Percentiles rank a stretch among this genome's conserved stretches.
These are phyloP conservation scores for Rhamnella rubrinervis DNA, from an alignment of 331 rosid species.

Conservation along the genomic window DNA sequence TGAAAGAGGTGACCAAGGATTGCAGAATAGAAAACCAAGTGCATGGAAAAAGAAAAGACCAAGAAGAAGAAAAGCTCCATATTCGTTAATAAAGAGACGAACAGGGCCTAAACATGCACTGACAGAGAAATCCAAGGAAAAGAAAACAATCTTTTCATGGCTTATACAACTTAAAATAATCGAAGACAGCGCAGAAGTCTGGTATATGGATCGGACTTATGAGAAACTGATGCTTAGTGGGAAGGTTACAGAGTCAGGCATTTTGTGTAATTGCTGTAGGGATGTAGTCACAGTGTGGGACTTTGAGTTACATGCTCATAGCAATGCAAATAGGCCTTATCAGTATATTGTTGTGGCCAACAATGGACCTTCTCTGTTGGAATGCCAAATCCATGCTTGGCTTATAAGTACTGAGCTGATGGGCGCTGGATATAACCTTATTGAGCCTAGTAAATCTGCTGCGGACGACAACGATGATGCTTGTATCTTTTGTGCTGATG, in stretches of 20 bases:
- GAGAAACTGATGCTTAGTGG: not conserved
- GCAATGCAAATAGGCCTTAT: conserved; percentile 11
- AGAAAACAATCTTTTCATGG: conserved; percentile 22
- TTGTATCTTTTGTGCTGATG: conserved; percentile 44
- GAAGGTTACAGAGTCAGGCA: conserved; percentile 17
- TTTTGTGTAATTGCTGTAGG: conserved; percentile 24
- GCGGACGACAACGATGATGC: conserved; percentile 32
- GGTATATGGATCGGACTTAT: not conserved
- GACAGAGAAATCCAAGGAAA: not conserved
- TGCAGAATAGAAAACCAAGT: not conserved
- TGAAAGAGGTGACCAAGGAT: not conserved
- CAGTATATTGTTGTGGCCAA: not conserved
- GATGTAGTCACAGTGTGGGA: conserved; percentile 1
- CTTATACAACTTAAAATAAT: conserved; percentile 12
- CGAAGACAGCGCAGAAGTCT: conserved; percentile 8
- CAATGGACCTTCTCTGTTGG: conserved; percentile 11
- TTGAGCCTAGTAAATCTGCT: not conserved
- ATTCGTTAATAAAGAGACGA: too few relatives aligned
- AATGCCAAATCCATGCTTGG: conserved; percentile 18
- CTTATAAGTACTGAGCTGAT: not conserved
- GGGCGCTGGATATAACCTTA: not conserved
- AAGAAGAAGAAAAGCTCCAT: conserved; percentile 7
- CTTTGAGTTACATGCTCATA: conserved; percentile 22
- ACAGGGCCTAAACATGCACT: not conserved
- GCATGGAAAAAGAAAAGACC: not conserved